phyloP scores from a whole-genome alignment of 2,329 filamentous ascomycete species.

The Aspergillus candidus region DNA sequence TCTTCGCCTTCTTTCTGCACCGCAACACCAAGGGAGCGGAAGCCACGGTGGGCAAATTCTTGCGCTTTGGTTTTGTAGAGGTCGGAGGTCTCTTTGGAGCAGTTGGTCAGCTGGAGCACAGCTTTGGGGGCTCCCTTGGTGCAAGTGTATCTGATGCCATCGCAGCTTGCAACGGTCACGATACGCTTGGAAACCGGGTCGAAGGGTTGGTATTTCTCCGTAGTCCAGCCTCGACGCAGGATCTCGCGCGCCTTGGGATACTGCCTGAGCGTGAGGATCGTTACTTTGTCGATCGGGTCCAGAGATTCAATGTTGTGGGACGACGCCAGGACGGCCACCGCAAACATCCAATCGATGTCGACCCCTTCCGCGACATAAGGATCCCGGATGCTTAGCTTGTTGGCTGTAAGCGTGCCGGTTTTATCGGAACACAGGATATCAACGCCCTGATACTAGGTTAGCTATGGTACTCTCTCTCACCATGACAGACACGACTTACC shows the following conservation, averaged over 20 bases:
- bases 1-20: slow-evolving; percentile 69
- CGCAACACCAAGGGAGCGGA: slow-evolving; percentile 71
- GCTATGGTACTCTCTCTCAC: slow-evolving; percentile 8
- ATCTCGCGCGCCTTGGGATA: slow-evolving; percentile 72
- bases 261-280: slow-evolving; percentile 65
- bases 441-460: slow-evolving; percentile 45
- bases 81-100: slow-evolving; percentile 57
- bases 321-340: slow-evolving; percentile 67
- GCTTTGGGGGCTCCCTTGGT: slow-evolving; percentile 74
- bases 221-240: slow-evolving; percentile 66
- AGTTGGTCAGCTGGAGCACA: slow-evolving; percentile 62
- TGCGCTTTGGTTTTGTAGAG: slow-evolving; percentile 66
- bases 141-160: slow-evolving; percentile 64
- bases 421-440: slow-evolving; percentile 78
- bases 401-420: slow-evolving; percentile 62
- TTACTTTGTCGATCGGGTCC: slow-evolving; percentile 75
- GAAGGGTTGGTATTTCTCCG: slow-evolving; percentile 64
- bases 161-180: slow-evolving; percentile 61
- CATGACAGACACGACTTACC: slow-evolving; percentile 31
- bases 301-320: slow-evolving; percentile 73
- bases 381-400: slow-evolving; percentile 67
- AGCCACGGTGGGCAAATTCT: slow-evolving; percentile 71
- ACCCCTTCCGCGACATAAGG: slow-evolving; percentile 71
- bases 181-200: slow-evolving; percentile 77
- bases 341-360: slow-evolving; percentile 80